phyloP scores from a whole-genome alignment of 345 rosid genomes.

The Eucalyptus fibrosa region DNA sequence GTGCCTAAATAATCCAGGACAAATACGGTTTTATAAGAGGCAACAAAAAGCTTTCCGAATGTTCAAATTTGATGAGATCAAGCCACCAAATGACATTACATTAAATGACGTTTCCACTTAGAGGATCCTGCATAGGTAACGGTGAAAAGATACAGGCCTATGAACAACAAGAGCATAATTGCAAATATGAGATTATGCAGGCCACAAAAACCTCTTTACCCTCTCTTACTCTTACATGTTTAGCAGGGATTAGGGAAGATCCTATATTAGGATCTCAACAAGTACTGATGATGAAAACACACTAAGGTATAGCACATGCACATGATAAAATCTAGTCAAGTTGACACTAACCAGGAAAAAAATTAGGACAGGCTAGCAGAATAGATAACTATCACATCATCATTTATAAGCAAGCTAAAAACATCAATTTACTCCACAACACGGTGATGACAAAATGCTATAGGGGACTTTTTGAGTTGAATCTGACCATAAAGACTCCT shows the following conservation, averaged over 20 bases:
- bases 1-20: constrained; percentile 32
- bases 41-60: not conserved
- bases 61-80: not conserved
- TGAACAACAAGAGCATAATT: not conserved
- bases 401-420: not conserved
- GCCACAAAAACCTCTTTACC: not conserved
- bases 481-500: not conserved
- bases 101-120: not conserved
- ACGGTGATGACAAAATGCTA: not conserved
- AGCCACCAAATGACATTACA: not conserved
- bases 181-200: not conserved
- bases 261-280: not conserved
- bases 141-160: not conserved
- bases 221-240: not conserved
- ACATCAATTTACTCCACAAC: not conserved
- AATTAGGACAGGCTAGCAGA: not conserved
- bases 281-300: not conserved
- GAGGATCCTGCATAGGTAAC: not conserved
- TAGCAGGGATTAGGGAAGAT: not conserved
- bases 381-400: not conserved
- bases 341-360: not conserved
- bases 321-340: not conserved
- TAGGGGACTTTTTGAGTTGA: not conserved
- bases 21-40: not conserved
- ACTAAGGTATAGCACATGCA: not conserved